Percentiles rank a stretch among this genome's conserved stretches.
phyloP scores from a whole-genome alignment of 164 flowering plant species.

The Nymphaea thermarum region DNA sequence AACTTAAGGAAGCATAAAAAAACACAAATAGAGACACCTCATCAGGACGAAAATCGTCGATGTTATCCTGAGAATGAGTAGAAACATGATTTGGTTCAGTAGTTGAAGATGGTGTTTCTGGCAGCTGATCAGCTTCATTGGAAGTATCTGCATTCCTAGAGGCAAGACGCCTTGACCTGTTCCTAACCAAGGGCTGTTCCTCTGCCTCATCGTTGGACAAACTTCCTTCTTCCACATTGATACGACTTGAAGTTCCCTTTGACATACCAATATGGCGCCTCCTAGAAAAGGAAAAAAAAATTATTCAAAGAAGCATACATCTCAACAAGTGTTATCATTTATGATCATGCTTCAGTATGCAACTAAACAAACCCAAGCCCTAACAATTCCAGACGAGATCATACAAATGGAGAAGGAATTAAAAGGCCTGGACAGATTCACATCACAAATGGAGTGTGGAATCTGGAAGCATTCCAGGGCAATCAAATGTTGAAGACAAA shows the following conservation, averaged over 20 bases:
- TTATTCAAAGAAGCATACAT: neutral
- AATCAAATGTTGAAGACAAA: neutral
- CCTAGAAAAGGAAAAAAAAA: conserved; percentile 1
- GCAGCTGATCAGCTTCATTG: conserved; percentile 25
- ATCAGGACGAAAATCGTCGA: conserved; percentile 42
- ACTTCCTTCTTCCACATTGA: conserved; percentile 43
- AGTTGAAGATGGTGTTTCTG: conserved; percentile 39
- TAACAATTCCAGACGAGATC: neutral
- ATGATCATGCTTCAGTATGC: neutral
- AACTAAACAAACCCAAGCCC: neutral
- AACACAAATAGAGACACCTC: conserved; percentile 21
- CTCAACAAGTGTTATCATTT: neutral
- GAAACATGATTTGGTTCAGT: conserved; percentile 18
- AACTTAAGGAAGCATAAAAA: neutral
- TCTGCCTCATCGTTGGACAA: conserved; percentile 54
- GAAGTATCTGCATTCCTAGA: conserved; percentile 28
- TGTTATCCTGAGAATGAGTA: conserved; percentile 23
- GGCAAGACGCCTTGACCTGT: conserved; percentile 39
- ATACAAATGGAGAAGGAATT: neutral
- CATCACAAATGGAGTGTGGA: neutral
- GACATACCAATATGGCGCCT: conserved; percentile 22
- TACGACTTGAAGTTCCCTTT: conserved; percentile 14
- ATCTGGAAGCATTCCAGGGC: neutral
- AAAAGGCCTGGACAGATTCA: neutral
- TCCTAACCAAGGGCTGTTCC: conserved; percentile 57